Conservation (phyloP, 305 asterid species). For the Caryopteris hybrid region DNA sequence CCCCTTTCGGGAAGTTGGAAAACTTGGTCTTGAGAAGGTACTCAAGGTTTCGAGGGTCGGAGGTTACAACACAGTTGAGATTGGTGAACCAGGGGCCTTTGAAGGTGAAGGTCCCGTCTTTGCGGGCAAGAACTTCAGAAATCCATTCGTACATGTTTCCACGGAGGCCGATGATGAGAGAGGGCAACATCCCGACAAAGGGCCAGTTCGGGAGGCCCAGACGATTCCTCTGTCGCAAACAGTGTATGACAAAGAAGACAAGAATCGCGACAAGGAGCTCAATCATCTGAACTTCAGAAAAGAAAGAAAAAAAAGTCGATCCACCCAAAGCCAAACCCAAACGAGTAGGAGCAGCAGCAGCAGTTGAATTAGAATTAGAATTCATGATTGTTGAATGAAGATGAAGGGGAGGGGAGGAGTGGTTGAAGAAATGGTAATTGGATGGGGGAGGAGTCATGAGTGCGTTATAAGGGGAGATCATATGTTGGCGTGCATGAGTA, state of each 20-base stretch:
- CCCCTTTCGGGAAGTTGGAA: constrained; percentile 77
- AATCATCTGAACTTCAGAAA: constrained; percentile 55
- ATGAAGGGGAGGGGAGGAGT: constrained; percentile 30
- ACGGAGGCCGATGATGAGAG: constrained; percentile 55
- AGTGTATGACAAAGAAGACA: constrained; percentile 50
- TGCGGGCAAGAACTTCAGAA: constrained; percentile 40
- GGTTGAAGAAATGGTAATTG: constrained; percentile 34
- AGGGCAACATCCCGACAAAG: constrained; percentile 82
- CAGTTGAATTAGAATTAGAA: neutral
- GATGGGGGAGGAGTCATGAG: constrained; percentile 20
- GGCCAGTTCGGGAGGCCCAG: constrained; percentile 82
- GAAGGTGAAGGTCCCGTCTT: constrained; percentile 67
- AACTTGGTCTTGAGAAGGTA: constrained; percentile 76
- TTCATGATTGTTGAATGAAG: constrained; percentile 44
- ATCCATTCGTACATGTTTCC: constrained; percentile 80
- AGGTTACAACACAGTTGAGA: constrained; percentile 79
- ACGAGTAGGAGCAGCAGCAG: constrained; percentile 13
- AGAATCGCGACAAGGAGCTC: constrained; percentile 51
- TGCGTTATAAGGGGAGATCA: constrained; percentile 33
- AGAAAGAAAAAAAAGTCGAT: neutral
- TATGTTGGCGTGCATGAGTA: constrained; percentile 60
- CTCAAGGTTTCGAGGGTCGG: constrained; percentile 81
- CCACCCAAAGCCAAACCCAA: too few relatives aligned
- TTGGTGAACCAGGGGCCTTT: constrained; percentile 82
- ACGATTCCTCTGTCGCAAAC: constrained; percentile 35